A percentile compares a stretch with the other conserved stretches of the same genome.
These are phyloP conservation scores for Escallonia herrerae DNA, from an alignment of 129 eudicot genomes.

Conservation along the genomic window DNA sequence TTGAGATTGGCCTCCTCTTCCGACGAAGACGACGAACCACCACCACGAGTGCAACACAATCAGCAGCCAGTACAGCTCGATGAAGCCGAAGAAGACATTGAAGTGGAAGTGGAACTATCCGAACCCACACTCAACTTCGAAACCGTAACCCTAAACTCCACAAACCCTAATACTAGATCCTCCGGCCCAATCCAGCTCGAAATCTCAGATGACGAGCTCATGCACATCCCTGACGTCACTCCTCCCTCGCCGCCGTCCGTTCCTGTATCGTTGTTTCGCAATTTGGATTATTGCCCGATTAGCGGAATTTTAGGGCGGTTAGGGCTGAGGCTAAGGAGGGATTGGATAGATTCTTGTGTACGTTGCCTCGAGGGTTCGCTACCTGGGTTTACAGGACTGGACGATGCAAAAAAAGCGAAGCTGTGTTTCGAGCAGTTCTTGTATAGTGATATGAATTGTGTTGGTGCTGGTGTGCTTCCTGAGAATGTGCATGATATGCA, in stretches of 20 bases:
- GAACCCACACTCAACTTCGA: slow-evolving; percentile 34
- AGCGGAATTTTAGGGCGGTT: slow-evolving; percentile 26
- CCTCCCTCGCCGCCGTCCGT: slow-evolving; percentile 22
- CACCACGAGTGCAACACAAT: slow-evolving; percentile 7
- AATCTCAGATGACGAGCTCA: slow-evolving; percentile 58
- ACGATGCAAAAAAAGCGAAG: slow-evolving; percentile 55
- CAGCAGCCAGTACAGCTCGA: slow-evolving; percentile 2
- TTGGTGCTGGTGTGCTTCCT: slow-evolving; percentile 78
- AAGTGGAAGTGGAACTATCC: slow-evolving; percentile 15
- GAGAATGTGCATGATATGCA: slow-evolving; percentile 53
- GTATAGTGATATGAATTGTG: slow-evolving; percentile 57
- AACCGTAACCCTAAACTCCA: slow-evolving; percentile 49
- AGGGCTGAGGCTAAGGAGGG: slow-evolving; percentile 55
- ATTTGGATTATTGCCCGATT: slow-evolving; percentile 31
- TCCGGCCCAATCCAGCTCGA: slow-evolving; percentile 34
- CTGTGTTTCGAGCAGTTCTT: slow-evolving; percentile 68
- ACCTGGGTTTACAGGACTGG: slow-evolving; percentile 43
- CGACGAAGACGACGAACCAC: slow-evolving; percentile 53
- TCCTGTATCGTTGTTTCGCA: slow-evolving; percentile 15
- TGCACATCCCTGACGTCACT: slow-evolving; percentile 36
- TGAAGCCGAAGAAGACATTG: slow-evolving; percentile 17
- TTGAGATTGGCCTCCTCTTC: slow-evolving; percentile 43
- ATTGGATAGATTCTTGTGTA: slow-evolving; percentile 76
- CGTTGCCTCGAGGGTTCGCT: slow-evolving; percentile 34
- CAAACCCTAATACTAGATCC: slow-evolving; percentile 37